Percentiles rank a stretch among this genome's conserved stretches.
Conservation (phyloP, 2,329 filamentous ascomycete genomes). For the Grosmannia serpens region DNA sequence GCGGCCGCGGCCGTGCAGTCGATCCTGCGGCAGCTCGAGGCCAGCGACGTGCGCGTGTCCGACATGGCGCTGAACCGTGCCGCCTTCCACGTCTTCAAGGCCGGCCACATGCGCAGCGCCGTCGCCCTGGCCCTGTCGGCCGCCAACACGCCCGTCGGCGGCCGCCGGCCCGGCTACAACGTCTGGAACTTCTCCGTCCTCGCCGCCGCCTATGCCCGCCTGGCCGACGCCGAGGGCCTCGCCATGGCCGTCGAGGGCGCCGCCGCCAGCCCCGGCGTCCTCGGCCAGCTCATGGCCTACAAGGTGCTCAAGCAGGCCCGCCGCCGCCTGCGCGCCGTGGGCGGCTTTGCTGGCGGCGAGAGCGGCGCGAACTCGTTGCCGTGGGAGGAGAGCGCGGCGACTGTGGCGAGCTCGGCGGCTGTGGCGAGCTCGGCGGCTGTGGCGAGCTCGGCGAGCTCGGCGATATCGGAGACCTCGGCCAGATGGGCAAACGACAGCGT, state of each 20-base stretch:
- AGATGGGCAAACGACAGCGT: background rate
- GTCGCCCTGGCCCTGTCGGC: constrained; percentile 17
- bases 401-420: too few species aligned
- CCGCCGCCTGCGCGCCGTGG: constrained; percentile 5
- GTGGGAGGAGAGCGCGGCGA: too few species aligned
- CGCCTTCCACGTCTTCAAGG: constrained; percentile 17
- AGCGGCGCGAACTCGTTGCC: too few species aligned
- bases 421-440: too few species aligned
- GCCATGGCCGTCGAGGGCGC: constrained; percentile 13
- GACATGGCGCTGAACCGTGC: constrained; percentile 19
- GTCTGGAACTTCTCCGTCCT: constrained; percentile 21
- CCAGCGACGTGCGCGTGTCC: constrained; percentile 13
- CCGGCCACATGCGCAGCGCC: constrained; percentile 17
- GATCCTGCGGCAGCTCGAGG: constrained; percentile 14
- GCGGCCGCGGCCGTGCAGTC: constrained; percentile 12
- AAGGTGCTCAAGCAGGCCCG: constrained; percentile 13
- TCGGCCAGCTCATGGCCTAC: constrained; percentile 12
- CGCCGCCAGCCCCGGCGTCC: constrained; percentile 5
- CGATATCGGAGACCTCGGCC: too few species aligned
- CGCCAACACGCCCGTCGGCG: constrained; percentile 10
- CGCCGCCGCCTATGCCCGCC: constrained; percentile 13
- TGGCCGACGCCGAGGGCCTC: constrained; percentile 17
- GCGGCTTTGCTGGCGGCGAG: too few species aligned
- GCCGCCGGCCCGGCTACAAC: constrained; percentile 18
- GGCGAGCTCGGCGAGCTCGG: background rate